Conservation (phyloP, 164 flowering plant species). For the Piper longum region DNA sequence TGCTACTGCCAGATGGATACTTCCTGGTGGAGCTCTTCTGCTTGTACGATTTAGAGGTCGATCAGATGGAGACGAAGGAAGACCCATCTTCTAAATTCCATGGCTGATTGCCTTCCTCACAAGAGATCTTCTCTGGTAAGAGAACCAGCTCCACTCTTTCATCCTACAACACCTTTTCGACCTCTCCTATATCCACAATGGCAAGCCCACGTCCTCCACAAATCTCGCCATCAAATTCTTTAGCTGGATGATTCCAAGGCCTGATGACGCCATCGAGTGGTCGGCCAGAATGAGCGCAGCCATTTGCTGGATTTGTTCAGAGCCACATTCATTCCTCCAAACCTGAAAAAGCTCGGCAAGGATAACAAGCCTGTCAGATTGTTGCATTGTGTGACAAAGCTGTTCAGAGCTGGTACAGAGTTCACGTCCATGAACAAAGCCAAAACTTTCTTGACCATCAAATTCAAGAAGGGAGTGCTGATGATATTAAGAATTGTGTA, state of each 20-base stretch:
- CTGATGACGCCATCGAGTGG: not conserved
- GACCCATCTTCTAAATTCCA: not conserved
- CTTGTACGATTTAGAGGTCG: too few species aligned
- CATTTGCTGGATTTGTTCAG: constrained; percentile 5
- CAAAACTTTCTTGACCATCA: not conserved
- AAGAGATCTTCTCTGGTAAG: constrained; percentile 1
- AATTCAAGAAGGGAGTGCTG: not conserved
- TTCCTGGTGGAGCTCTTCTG: constrained; percentile 1
- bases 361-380: not conserved
- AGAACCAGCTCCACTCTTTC: constrained; percentile 5
- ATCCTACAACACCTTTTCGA: not conserved
- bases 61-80: not conserved
- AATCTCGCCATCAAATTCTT: not conserved
- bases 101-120: not conserved
- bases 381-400: not conserved
- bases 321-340: not conserved
- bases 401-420: not conserved
- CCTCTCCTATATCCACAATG: not conserved
- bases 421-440: not conserved
- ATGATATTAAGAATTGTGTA: not conserved
- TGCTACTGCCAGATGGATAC: constrained; percentile 5
- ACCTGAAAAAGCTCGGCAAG: too few species aligned
- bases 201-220: not conserved
- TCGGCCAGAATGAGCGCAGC: not conserved
- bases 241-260: not conserved